A percentile compares a stretch with the other conserved stretches of the same genome.
These are phyloP conservation scores for Emergomyces orientalis DNA, from an alignment of 2,329 filamentous ascomycete species.

Conservation along the genomic window DNA sequence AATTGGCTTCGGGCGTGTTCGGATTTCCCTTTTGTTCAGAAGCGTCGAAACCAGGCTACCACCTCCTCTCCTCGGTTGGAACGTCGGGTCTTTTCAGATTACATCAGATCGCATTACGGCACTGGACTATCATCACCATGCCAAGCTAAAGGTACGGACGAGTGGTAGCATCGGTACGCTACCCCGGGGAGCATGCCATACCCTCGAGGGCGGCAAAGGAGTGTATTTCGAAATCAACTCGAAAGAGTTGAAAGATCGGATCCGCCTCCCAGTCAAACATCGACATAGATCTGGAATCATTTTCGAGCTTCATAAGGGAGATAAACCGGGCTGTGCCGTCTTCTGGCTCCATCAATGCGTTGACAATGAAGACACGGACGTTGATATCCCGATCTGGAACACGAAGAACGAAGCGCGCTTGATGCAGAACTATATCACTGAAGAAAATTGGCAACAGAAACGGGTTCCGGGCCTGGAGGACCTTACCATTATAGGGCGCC, in stretches of 20 bases:
- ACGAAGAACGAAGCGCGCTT: slow-evolving; percentile 66
- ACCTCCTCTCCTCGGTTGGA: slow-evolving; percentile 81
- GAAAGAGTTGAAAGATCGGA: slow-evolving; percentile 41
- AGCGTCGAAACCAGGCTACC: slow-evolving; percentile 79
- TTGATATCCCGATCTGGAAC: slow-evolving; percentile 86
- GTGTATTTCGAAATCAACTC: slow-evolving; percentile 51
- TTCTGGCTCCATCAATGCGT: slow-evolving; percentile 80
- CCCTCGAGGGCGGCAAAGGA: slow-evolving; percentile 50
- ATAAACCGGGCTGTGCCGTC: slow-evolving; percentile 66
- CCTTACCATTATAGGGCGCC: slow-evolving; percentile 67
- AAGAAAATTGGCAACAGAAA: slow-evolving; percentile 57
- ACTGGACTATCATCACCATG: slow-evolving; percentile 49
- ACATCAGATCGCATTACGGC: slow-evolving; percentile 60
- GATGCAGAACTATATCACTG: slow-evolving; percentile 85
- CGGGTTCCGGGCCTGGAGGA: slow-evolving; percentile 62
- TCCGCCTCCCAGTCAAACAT: slow-evolving; percentile 78
- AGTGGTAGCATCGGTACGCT: slow-evolving; percentile 72
- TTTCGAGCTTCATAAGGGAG: slow-evolving; percentile 68
- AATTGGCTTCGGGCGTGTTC: slow-evolving; percentile 79
- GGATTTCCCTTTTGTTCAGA: slow-evolving; percentile 82
- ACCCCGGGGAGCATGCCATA: slow-evolving; percentile 51
- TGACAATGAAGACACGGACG: slow-evolving; percentile 65
- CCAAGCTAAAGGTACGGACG: slow-evolving; percentile 69
- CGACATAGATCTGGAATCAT: slow-evolving; percentile 84
- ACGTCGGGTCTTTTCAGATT: slow-evolving; percentile 91